Base-by-base conservation (phyloP, 352 stramenopile species). In the Thalassiosira exigua region DNA sequence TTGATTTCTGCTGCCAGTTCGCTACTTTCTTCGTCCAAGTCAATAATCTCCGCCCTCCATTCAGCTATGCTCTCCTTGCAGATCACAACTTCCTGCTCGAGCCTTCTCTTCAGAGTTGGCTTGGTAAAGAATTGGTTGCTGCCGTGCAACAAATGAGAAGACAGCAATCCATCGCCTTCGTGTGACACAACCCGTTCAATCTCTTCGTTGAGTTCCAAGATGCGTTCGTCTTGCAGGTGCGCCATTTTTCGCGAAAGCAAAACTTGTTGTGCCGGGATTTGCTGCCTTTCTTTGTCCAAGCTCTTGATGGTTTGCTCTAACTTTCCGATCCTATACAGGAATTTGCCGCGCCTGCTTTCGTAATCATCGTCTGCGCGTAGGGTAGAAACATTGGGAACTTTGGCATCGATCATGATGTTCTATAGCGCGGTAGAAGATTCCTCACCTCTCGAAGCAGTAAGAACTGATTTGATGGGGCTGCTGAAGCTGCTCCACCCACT, bases 71-170 rank as follows among this genome's bases (percentile, higher is more conserved):
- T 64, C 41, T 73, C 61, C 51, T 76, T 54, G 12, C 67, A 77
- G 41, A 48, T 69, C n/a, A 84, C 68, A 26, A 69, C 42, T 76
- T 92, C 87, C 17, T 79, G 12, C 21, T 82, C 52, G 2, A 92
- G 59, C 42, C 89, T 85, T 46, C 53, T 24, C 22, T 81, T 69
- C 4, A 92, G 68, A 4, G 84, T 44, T 44, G 61, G 52, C 57
- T 84, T 85, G n/a, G 71, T 85, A 42, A 92, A 92, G 54, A 66
- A 52, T 68, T 92, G 87, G n/a, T 58, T 39, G 22, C 76, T 61
- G 32, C 81, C 84, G 73, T 92, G 82, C 21, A 92, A 53, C 17
- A 92, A 48, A 42, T 64, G 22, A 1, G 75, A 90, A 14, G 68
- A 71, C 22, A 90, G 72, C 4, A 91, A 61, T 5, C 24, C 60